Evolutionary conservation across 2,329 filamentous ascomycete genomes (phyloP).

Genomic region (Cordyceps javanica): DNA sequence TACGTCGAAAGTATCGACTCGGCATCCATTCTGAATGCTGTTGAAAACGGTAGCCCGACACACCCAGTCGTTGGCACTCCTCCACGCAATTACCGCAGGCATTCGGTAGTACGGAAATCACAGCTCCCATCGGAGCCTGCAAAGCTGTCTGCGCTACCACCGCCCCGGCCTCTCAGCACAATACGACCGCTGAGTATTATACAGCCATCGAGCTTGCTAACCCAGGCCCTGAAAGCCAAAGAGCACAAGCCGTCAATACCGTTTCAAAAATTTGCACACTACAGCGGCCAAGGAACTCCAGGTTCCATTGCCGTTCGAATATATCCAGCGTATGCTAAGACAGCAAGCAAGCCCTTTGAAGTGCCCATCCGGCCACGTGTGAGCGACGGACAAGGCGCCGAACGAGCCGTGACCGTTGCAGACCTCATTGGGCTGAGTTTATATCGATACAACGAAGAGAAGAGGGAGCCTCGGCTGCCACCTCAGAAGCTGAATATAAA

Average conservation of each 20-base stretch:
- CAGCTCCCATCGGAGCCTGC: slow-evolving; percentile 50
- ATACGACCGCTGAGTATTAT: slow-evolving; percentile 60
- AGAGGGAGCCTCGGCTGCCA: slow-evolving; percentile 60
- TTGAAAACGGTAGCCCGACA: slow-evolving; percentile 50
- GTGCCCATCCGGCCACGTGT: slow-evolving; percentile 65
- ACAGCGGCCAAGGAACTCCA: slow-evolving; percentile 72
- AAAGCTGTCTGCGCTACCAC: slow-evolving; percentile 60
- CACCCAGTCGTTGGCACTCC: slow-evolving; percentile 58
- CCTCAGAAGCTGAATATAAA: slow-evolving; percentile 68
- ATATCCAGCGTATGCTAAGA: slow-evolving; percentile 65
- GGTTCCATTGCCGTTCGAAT: slow-evolving; percentile 72
- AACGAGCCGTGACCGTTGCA: slow-evolving; percentile 62
- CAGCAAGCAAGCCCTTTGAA: slow-evolving; percentile 60
- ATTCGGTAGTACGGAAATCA: slow-evolving; percentile 59
- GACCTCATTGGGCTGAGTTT: slow-evolving; percentile 78
- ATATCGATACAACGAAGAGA: slow-evolving; percentile 73
- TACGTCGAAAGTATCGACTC: slow-evolving; percentile 65
- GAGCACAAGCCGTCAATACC: slow-evolving; percentile 63
- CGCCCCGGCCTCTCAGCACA: slow-evolving; percentile 61
- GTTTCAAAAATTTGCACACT: slow-evolving; percentile 68
- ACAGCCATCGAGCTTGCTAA: slow-evolving; percentile 64
- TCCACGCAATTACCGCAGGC: slow-evolving; percentile 52
- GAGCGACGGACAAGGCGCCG: slow-evolving; percentile 57
- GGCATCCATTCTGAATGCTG: slow-evolving; percentile 61
- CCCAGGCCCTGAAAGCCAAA: slow-evolving; percentile 66